phyloP scores from a whole-genome alignment of 345 rosid species.

The Pseudoturritis turrita region DNA sequence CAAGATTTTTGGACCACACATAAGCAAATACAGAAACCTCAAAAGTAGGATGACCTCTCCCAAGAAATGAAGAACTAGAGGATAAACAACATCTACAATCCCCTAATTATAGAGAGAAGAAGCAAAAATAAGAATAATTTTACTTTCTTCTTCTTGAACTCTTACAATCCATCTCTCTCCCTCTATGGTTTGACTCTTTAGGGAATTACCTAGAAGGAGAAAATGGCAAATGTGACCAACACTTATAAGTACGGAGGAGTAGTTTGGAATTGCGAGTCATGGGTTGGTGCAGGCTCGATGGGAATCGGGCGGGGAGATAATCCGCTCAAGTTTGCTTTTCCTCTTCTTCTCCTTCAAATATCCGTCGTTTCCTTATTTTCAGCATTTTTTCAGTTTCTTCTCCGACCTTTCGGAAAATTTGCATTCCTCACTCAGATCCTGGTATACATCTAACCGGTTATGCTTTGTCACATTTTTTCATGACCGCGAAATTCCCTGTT shows the following conservation, averaged over 20 bases:
- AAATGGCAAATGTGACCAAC: conserved; percentile 10
- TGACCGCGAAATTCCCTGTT: too few relatives aligned
- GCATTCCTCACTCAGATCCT: conserved; percentile 34
- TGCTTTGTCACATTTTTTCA: not conserved
- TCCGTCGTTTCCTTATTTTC: conserved; percentile 23
- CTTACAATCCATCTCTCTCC: not conserved
- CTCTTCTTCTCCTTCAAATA: conserved; percentile 32
- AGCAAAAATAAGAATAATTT: not conserved
- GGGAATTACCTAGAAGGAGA: conserved; percentile 7
- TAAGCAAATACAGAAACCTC: conserved; percentile 4
- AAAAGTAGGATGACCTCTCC: conserved; percentile 26
- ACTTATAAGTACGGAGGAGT: conserved; percentile 12
- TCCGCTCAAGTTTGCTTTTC: conserved; percentile 8
- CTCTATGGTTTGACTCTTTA: conserved; percentile 13
- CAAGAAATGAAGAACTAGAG: conserved; percentile 4
- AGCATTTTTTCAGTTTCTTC: conserved; percentile 21
- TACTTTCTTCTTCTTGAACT: not conserved
- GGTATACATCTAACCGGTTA: conserved; percentile 12
- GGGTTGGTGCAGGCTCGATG: conserved; percentile 6
- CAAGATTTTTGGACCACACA: conserved; percentile 9
- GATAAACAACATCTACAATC: not conserved
- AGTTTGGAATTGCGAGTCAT: conserved; percentile 16
- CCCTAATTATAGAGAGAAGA: conserved; percentile 16
- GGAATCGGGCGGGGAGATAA: not conserved
- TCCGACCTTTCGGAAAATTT: conserved; percentile 33